Evolutionary conservation across 2,329 filamentous ascomycete genomes (phyloP).

Genomic region (Botrytis squamosa): DNA sequence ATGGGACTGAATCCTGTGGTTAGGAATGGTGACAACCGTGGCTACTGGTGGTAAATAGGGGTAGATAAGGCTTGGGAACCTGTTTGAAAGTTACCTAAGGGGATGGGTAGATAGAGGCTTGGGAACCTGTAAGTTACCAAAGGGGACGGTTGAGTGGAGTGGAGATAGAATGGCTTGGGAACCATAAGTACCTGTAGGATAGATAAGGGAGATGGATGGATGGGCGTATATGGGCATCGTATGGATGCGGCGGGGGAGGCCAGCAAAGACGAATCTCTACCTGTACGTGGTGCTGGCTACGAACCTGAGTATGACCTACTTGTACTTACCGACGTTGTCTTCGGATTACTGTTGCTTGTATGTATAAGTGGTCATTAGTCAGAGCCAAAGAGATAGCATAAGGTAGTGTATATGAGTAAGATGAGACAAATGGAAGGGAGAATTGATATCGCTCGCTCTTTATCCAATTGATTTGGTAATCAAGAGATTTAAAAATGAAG

Average conservation of each 20-base stretch:
- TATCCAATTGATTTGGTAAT: background rate
- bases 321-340: background rate
- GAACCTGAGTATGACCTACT: background rate
- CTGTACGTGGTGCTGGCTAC: constrained; percentile 13
- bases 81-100: background rate
- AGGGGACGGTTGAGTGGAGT: background rate
- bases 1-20: background rate
- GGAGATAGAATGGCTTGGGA: background rate
- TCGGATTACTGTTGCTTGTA: background rate
- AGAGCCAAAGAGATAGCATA: constrained; percentile 9
- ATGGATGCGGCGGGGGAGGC: constrained; percentile 7
- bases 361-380: background rate
- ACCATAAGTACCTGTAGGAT: background rate
- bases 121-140: constrained; percentile 8
- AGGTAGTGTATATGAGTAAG: background rate
- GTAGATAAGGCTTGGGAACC: background rate
- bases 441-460: background rate
- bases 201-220: background rate
- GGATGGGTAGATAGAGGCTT: background rate
- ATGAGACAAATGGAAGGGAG: background rate
- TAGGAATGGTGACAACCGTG: background rate
- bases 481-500: background rate
- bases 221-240: background rate
- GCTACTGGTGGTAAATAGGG: background rate
- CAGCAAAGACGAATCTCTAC: constrained; percentile 13